A percentile compares a stretch with the other conserved stretches of the same genome.
Conservation (phyloP, 345 rosid genomes). For the Eucalyptus paniculata region DNA sequence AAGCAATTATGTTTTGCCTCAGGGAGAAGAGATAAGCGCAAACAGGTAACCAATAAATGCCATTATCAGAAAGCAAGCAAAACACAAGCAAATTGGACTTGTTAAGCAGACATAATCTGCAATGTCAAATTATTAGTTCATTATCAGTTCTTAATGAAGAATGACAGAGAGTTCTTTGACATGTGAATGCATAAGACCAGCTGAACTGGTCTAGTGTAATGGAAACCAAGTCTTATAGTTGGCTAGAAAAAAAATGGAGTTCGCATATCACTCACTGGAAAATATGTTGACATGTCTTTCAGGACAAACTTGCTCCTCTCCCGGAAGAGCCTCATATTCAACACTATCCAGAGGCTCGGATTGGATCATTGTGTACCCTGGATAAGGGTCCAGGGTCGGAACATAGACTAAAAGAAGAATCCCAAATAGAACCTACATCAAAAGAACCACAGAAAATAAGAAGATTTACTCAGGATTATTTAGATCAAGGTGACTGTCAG, state of each 20-base stretch:
- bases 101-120: neutral
- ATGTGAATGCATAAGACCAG: neutral
- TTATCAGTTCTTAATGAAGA: neutral
- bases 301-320: constrained; percentile 69
- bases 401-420: constrained; percentile 54
- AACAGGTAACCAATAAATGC: neutral
- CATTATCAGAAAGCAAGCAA: neutral
- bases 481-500: neutral
- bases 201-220: neutral
- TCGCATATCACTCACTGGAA: constrained; percentile 45
- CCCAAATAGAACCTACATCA: constrained; percentile 61
- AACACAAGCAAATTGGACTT: neutral
- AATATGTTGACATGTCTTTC: constrained; percentile 55
- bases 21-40: neutral
- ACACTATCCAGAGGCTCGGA: constrained; percentile 29
- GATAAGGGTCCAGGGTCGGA: constrained; percentile 56
- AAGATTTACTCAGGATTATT: neutral
- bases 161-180: neutral
- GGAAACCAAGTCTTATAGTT: neutral
- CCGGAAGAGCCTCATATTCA: constrained; percentile 75
- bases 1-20: neutral
- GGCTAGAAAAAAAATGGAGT: neutral
- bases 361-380: constrained; percentile 42
- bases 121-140: neutral
- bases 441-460: neutral